Base-by-base conservation (phyloP, 139 green algal genomes). In the Haematococcus lacustris region DNA sequence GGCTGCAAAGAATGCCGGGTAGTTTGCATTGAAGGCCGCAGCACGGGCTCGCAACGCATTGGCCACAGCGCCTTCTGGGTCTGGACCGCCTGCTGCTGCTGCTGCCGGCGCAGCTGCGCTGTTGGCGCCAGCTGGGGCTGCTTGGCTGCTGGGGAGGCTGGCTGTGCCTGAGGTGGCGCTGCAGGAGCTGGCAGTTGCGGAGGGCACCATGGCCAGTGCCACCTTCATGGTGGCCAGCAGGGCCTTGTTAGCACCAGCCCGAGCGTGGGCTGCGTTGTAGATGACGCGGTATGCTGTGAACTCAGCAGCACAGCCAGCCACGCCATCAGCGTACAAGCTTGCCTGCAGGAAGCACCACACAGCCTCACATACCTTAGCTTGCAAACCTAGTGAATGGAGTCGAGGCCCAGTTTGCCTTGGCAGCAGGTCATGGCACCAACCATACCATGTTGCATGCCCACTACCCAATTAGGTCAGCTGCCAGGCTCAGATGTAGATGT, bases 1-100 rank as follows among this genome's bases (percentile, higher is more conserved):
- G 34, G 95, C 81, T 28, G 66, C 25, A 73, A 94, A 96, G 72
- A 96, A 93, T 3, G 51, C 63, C 1, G 66, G 50, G 63, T 85
- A 86, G 51, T 80, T 67, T 30, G 37, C 13, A 21, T 67, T 68
- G 50, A 77, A 74, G 4, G 76, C 75, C 33, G 79, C 75, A 38
- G 67, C 6, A 25, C 67, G 67, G 7, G 67, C 30, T 1, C 32
- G 33, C 7, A 72, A 47, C 43, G 67, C 67, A 26, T 72, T 60
- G 43, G 67, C 67, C 26, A 72, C 47, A 13, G 40, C 47, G 5
- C 43, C 43, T 2, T 50, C 17, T 13, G 25, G 4, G 30, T 71
- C 30, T 41, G 59, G 7, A 88, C 37, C 5, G 85, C 79, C 33
- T 62, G 9, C 17, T 41, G 66, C 51, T 63, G 51, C n/a, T 76